phyloP scores from a whole-genome alignment of 2,329 filamentous ascomycete genomes.

The Knufia fluminis region DNA sequence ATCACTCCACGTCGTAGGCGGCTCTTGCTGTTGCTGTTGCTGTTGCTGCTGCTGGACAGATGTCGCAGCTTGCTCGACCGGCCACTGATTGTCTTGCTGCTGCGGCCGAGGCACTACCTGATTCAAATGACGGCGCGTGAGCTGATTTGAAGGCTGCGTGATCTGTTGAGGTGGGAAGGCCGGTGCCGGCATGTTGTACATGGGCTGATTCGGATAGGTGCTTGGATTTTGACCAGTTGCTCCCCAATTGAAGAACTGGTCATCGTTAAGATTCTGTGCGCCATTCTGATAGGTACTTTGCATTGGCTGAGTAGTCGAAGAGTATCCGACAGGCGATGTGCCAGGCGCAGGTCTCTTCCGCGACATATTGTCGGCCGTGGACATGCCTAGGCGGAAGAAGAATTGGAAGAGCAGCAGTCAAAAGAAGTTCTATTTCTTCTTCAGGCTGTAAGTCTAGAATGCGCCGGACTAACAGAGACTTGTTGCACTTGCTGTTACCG shows the following conservation, averaged over 20 bases:
- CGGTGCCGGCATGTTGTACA: slow-evolving; percentile 13
- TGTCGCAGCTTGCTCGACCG: not conserved
- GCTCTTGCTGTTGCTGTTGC: slow-evolving; percentile 22
- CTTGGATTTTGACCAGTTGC: slow-evolving; percentile 30
- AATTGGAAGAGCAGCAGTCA: no score
- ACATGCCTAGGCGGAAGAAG: not conserved
- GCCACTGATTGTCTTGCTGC: not conserved
- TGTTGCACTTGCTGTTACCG: no score
- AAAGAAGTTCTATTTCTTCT: no score
- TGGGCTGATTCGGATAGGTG: not conserved
- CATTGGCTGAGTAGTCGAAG: slow-evolving; percentile 41
- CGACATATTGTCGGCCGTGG: slow-evolving; percentile 33
- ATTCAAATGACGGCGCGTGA: slow-evolving; percentile 32
- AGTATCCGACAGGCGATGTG: slow-evolving; percentile 53
- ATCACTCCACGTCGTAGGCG: slow-evolving; percentile 42
- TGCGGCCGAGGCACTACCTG: slow-evolving; percentile 23
- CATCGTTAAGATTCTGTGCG: slow-evolving; percentile 38
- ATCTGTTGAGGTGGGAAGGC: slow-evolving; percentile 38
- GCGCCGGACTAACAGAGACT: no score
- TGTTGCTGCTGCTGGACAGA: slow-evolving; percentile 28
- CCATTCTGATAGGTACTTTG: slow-evolving; percentile 35
- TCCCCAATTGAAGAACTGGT: slow-evolving; percentile 49
- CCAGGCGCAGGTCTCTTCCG: slow-evolving; percentile 70
- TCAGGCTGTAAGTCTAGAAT: no score
- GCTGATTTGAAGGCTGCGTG: slow-evolving; percentile 35